Evolutionary conservation across 31 red algal species (phyloP), one percentile per base, ranked within the genome.

Genomic region (Odonthalia washingtoniensis): DNA sequence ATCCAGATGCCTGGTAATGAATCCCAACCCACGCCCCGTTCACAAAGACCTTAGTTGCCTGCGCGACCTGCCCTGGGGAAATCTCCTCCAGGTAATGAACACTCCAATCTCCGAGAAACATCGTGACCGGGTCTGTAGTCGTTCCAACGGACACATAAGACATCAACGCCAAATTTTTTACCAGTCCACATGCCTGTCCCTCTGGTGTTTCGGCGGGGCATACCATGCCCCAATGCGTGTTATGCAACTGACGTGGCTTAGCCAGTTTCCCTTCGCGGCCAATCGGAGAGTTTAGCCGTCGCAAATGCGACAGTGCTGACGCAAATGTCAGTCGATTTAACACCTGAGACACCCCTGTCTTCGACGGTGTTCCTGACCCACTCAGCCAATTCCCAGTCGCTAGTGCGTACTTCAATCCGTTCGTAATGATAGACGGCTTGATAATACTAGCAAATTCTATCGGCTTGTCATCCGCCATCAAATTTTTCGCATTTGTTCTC

Each of bases 141-240:
- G 94, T 87, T 3, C 97, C 97, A 30, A 99, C 97, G 21, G 94
- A 92, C 21, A 99, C 91, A 73, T 94, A 96, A 40, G 97, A 91
- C 97, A 99, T 99, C 69, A 99, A 86, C 31, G 97, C 97, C 18
- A 99, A 86, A 46, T 99, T 96, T 73, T 97, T 99, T 21, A 97
- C 93, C 31, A 99, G 93, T 0, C 97, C 97, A 85, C 92, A 95
- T 0, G 97, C 88, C 85, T 97, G 95, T 5, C 97, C 97, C 61
- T 99, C 97, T 24, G 97, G 97, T n/a, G 97, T 99, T 77, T 99
- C 95, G 6, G 95, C 97, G 49, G 97, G 97, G 77, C 97, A 99
- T 60, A 99, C 92, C 92, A 99, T 95, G 1, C 97, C 97, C 97
- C 97, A 99, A 24, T 97, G 95, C 38, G 97, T 99, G 67, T 99